Percentiles rank a stretch among this genome's conserved stretches.
phyloP scores from a whole-genome alignment of 2,329 filamentous ascomycete species.

The Orbilia ellipsospora region DNA sequence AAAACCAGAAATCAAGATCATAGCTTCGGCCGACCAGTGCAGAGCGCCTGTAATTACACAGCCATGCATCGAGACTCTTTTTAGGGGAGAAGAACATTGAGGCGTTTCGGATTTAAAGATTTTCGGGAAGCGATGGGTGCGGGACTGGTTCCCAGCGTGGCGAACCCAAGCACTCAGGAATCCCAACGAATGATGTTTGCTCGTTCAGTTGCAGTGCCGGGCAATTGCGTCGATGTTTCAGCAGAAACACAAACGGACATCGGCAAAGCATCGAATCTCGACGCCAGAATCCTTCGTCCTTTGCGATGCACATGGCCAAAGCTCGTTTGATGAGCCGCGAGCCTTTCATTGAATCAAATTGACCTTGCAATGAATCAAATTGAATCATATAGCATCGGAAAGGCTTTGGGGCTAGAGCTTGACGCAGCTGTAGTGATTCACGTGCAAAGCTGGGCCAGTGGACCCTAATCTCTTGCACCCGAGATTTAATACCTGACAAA shows the following conservation, averaged over 20 bases:
- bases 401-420: too few species aligned
- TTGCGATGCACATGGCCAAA: neutral
- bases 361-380: slow-evolving; percentile 9
- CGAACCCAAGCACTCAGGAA: neutral
- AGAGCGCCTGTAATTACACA: neutral
- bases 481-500: neutral
- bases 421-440: slow-evolving; percentile 16
- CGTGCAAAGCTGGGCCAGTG: slow-evolving; percentile 6
- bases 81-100: slow-evolving; percentile 4
- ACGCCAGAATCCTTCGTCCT: neutral
- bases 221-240: slow-evolving; percentile 48
- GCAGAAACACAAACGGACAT: slow-evolving; percentile 22
- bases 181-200: slow-evolving; percentile 26
- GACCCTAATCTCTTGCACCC: too few species aligned
- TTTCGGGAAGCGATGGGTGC: slow-evolving; percentile 13
- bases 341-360: slow-evolving; percentile 13
- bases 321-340: neutral
- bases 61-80: slow-evolving; percentile 7
- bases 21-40: neutral
- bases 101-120: slow-evolving; percentile 48
- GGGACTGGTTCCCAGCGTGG: slow-evolving; percentile 8
- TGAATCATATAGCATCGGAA: slow-evolving; percentile 33
- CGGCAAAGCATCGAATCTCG: neutral
- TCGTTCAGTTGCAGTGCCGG: slow-evolving; percentile 23
- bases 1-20: neutral